Evolutionary conservation across 192 early-diverging fungal species (phyloP).

Genomic region (Coemansia sp.): DNA sequence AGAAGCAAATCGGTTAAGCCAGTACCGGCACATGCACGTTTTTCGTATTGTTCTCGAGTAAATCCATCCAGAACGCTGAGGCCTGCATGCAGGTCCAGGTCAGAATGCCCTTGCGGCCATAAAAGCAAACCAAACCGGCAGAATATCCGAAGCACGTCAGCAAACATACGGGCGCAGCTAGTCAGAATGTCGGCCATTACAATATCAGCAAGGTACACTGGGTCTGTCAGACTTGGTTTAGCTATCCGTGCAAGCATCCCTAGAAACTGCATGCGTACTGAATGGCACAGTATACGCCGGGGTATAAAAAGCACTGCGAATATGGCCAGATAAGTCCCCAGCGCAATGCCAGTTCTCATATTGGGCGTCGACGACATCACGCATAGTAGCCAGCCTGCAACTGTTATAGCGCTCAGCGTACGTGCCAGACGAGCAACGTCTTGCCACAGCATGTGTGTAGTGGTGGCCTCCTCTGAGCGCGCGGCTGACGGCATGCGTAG

Average conservation of each 20-base stretch:
- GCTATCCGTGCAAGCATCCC: slow-evolving; percentile 38
- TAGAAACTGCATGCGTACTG: slow-evolving; percentile 39
- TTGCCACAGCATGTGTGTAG: slow-evolving; percentile 16
- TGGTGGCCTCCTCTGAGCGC: not conserved
- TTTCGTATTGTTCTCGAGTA: slow-evolving; percentile 6
- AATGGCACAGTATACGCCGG: slow-evolving; percentile 28
- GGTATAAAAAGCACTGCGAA: slow-evolving; percentile 26
- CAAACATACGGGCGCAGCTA: slow-evolving; percentile 85
- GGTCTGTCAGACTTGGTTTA: slow-evolving; percentile 35
- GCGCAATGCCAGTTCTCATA: slow-evolving; percentile 20
- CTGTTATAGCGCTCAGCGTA: slow-evolving; percentile 14
- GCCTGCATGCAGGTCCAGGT: not conserved
- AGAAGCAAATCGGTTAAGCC: slow-evolving; percentile 27
- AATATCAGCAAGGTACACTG: slow-evolving; percentile 72
- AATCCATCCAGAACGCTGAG: slow-evolving; percentile 7
- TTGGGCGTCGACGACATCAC: slow-evolving; percentile 6
- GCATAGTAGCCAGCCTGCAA: slow-evolving; percentile 30
- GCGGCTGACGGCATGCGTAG: slow-evolving; percentile 16
- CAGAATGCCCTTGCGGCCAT: slow-evolving; percentile 11
- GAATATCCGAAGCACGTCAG: slow-evolving; percentile 65
- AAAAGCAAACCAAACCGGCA: slow-evolving; percentile 60
- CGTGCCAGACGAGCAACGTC: slow-evolving; percentile 24
- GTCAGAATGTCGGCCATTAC: slow-evolving; percentile 95
- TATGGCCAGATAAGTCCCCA: slow-evolving; percentile 36
- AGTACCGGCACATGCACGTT: slow-evolving; percentile 14